These are phyloP conservation scores for Apiosordaria backusii DNA, from an alignment of 495 filamentous ascomycete genomes.

Conservation along the genomic window DNA sequence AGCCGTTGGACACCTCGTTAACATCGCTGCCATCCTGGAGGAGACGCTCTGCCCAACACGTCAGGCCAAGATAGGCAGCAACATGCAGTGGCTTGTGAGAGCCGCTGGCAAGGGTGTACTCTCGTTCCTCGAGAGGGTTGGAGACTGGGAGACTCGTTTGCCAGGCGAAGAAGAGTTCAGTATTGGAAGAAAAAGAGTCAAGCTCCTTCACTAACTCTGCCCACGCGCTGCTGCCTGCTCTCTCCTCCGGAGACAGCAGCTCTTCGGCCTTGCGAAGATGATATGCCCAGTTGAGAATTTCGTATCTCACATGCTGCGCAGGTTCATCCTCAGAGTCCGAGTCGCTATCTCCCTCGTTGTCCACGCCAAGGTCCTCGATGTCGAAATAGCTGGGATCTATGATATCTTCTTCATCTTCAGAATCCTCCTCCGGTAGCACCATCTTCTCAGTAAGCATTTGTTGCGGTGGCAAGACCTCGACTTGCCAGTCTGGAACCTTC, in stretches of 20 bases:
- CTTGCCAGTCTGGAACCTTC: neutral
- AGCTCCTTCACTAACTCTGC: slow-evolving; percentile 21
- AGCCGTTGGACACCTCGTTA: slow-evolving; percentile 13
- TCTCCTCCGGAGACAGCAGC: slow-evolving; percentile 21
- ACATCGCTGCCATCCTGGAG: slow-evolving; percentile 18
- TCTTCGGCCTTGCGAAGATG: slow-evolving; percentile 23
- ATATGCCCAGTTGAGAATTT: slow-evolving; percentile 24
- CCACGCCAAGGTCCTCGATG: neutral
- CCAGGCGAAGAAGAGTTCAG: slow-evolving; percentile 19
- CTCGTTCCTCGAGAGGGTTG: neutral
- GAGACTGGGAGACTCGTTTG: slow-evolving; percentile 12
- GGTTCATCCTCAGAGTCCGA: neutral
- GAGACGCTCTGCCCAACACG: slow-evolving; percentile 18
- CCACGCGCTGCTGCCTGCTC: slow-evolving; percentile 16
- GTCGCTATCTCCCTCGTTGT: neutral
- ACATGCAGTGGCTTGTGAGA: slow-evolving; percentile 18
- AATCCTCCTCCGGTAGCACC: neutral
- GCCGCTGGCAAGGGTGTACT: neutral
- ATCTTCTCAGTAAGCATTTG: neutral
- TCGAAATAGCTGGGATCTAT: neutral
- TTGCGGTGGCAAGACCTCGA: neutral
- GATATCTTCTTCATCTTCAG: neutral
- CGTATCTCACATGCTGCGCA: slow-evolving; percentile 14
- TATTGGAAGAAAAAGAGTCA: slow-evolving; percentile 19
- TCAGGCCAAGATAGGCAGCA: slow-evolving; percentile 16